Base-by-base conservation (phyloP, 169 alveolate genomes). In the Plasmodium gonderi region DNA sequence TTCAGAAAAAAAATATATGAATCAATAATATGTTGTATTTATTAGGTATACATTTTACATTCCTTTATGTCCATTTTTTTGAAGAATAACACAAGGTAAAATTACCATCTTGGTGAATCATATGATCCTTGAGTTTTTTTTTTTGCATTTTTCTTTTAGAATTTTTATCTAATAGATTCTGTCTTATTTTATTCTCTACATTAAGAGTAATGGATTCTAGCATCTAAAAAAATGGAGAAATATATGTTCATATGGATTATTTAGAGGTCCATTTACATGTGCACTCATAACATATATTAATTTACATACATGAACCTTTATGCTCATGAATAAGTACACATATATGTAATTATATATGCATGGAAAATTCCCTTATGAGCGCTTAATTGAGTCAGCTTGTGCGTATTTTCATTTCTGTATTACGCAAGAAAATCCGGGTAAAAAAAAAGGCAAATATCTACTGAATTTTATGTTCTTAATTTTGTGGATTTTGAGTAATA, bases 391-490 rank as follows among this genome's bases (percentile, higher is more conserved):
- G 72, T 5, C 17, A 31, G n/a, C 51, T 4, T 31, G 17, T 31
- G 11, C 47, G 0, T n/a, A 31, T 7, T 36, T 64, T 38, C 31
- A 9, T n/a, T 47, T 80, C 40, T 38, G 20, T 60, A 69, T 69
- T 82, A 83, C 82, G 33, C 79, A 72, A 38, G 92, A 36, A 83
- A 83, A 83, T 1, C 83, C 92, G 44, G 92, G 92, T 38, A 83
- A 69, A 74, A 83, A 83, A 72, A 69, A 49, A 17, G 82, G 74
- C 47, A 69, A 6, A 33, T 51, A 83, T 9, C 29, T 69, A 9
- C 51, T 33, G 51, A 83, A 83, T 40, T 83, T 49, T 69, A 83
- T 47, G 42, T 42, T 54, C 31, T 40, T 83, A 47, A 83, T 83
- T 83, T 49, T 40, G 54, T 83, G 82, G 20, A 83, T 72, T 49